Conservation (phyloP, 1,284 basidiomycete genomes). For the Cryptococcus sp. region DNA sequence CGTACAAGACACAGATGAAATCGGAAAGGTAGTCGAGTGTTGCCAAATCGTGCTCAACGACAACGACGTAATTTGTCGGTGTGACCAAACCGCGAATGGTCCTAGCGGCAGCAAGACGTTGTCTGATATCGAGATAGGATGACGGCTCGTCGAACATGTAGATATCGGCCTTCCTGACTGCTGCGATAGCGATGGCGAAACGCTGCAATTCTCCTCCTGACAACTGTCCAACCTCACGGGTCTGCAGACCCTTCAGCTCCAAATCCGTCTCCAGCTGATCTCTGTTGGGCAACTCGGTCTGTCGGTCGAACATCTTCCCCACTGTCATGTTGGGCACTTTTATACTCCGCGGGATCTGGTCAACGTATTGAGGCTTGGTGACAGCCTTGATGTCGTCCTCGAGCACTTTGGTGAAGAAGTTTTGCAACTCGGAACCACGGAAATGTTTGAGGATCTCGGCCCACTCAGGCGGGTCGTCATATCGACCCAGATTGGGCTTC, state of each 20-base stretch:
- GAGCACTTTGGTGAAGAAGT: slow-evolving; percentile 98
- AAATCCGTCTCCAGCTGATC: slow-evolving; percentile 76
- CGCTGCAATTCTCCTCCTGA: slow-evolving; percentile 95
- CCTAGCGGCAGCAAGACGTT: slow-evolving; percentile 92
- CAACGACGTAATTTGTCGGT: slow-evolving; percentile 85
- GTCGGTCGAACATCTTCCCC: slow-evolving; percentile 75
- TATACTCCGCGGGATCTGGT: slow-evolving; percentile 93
- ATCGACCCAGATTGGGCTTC: slow-evolving; percentile 65
- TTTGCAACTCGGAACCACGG: slow-evolving; percentile 94
- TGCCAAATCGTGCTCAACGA: slow-evolving; percentile 96
- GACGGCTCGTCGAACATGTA: slow-evolving; percentile 77
- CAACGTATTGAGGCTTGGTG: slow-evolving; percentile 98
- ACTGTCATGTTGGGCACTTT: slow-evolving; percentile 81
- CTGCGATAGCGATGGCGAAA: slow-evolving; percentile 66
- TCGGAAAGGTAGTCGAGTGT: slow-evolving; percentile 96
- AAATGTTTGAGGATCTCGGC: slow-evolving; percentile 96
- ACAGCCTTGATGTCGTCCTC: slow-evolving; percentile 97
- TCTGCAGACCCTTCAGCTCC: slow-evolving; percentile 80
- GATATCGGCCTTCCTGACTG: slow-evolving; percentile 85
- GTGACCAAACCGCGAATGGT: slow-evolving; percentile 83
- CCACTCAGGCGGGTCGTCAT: slow-evolving; percentile 88
- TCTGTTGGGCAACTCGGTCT: slow-evolving; percentile 65
- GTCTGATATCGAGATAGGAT: slow-evolving; percentile 92
- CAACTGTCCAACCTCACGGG: slow-evolving; percentile 78
- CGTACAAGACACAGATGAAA: slow-evolving; percentile 94